Conservation (phyloP, 208 protist genomes). For the Acanthamoeba polyphaga region DNA sequence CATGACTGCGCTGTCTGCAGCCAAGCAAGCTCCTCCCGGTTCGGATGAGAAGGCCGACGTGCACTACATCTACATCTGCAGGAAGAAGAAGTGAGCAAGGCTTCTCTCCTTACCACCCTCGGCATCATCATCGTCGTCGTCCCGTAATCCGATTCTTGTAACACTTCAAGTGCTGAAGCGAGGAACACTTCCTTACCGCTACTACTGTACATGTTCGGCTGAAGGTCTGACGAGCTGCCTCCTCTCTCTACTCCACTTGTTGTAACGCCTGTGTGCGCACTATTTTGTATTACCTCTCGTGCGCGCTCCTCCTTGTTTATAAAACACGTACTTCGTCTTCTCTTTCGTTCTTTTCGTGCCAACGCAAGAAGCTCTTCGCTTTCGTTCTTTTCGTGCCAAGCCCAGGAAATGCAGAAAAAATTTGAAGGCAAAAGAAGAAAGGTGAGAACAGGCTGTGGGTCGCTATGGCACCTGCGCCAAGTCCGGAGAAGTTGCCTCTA, state of each 20-base stretch:
- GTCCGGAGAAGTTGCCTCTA: neutral
- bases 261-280: too few species aligned
- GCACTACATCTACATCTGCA: slow-evolving; percentile 38
- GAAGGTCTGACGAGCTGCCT: too few species aligned
- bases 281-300: too few species aligned
- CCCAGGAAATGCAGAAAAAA: too few species aligned
- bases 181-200: too few species aligned
- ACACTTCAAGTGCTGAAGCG: slow-evolving; percentile 4
- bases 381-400: neutral
- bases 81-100: neutral
- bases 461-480: neutral
- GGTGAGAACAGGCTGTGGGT: neutral
- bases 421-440: too few species aligned
- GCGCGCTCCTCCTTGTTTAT: too few species aligned
- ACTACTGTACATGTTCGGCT: too few species aligned
- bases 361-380: neutral
- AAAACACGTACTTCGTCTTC: neutral
- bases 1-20: neutral
- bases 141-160: neutral
- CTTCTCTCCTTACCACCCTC: neutral
- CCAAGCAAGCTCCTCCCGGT: neutral
- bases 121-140: neutral
- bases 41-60: slow-evolving; percentile 1
- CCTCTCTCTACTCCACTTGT: too few species aligned
- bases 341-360: neutral